A percentile compares a stretch with the other conserved stretches of the same genome.
These are phyloP conservation scores for Hypoxylon intermedium DNA, from an alignment of 495 filamentous ascomycete genomes.

Conservation along the genomic window DNA sequence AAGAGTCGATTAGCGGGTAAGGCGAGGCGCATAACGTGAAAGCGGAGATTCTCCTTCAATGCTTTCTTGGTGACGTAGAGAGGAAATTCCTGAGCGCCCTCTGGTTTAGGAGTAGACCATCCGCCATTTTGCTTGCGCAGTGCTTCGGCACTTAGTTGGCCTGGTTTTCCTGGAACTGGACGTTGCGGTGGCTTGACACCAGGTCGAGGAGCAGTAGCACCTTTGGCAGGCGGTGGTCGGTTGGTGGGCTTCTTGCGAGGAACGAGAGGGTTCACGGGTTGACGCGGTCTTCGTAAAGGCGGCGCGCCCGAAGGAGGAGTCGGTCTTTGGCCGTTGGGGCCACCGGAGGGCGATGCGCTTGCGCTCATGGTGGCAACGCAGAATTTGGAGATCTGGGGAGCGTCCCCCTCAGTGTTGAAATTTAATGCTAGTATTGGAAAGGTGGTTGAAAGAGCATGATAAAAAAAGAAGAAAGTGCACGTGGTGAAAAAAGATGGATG, in stretches of 20 bases:
- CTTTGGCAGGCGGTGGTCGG: constrained; percentile 37
- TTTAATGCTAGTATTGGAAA: not conserved
- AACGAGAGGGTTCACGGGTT: constrained; percentile 69
- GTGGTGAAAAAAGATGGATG: not conserved
- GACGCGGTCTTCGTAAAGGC: constrained; percentile 55
- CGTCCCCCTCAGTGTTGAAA: not conserved
- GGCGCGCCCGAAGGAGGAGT: constrained; percentile 44
- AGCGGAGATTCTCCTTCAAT: constrained; percentile 78
- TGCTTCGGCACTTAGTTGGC: constrained; percentile 35
- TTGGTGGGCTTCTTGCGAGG: constrained; percentile 62
- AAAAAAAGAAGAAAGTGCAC: not conserved
- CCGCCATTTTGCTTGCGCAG: constrained; percentile 60
- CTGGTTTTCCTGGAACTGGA: constrained; percentile 11
- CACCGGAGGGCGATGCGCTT: constrained; percentile 64
- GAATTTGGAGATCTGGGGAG: not conserved
- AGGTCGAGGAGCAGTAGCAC: constrained; percentile 8
- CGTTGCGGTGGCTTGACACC: constrained; percentile 5
- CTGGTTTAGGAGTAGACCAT: constrained; percentile 65
- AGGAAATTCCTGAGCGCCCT: constrained; percentile 67
- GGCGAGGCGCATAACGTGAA: constrained; percentile 81
- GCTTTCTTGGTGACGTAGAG: constrained; percentile 81
- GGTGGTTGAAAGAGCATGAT: not conserved
- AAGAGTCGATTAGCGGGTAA: constrained; percentile 34
- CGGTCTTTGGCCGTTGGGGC: constrained; percentile 51
- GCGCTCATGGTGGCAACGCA: constrained; percentile 47